These are phyloP conservation scores for Escovopsis sp. DNA, from an alignment of 2,329 filamentous ascomycete species.

Conservation along the genomic window DNA sequence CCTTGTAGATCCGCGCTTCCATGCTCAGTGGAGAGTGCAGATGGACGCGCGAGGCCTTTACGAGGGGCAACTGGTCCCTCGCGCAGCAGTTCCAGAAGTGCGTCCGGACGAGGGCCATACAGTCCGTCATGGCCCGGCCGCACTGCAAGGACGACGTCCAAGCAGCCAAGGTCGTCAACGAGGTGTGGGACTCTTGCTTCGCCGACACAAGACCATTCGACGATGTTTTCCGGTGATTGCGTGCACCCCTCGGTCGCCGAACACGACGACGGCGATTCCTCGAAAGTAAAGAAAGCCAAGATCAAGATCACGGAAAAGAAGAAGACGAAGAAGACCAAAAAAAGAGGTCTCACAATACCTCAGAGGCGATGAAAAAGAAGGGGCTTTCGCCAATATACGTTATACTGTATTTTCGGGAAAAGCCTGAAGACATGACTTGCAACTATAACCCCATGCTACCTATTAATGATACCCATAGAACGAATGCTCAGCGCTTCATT, in stretches of 20 bases:
- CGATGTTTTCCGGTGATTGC: constrained; percentile 66
- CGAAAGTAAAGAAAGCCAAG: no score
- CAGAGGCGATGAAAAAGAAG: constrained; percentile 11
- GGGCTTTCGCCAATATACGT: constrained; percentile 3
- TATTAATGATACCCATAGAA: constrained; percentile 6
- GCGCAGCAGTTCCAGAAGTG: constrained; percentile 92
- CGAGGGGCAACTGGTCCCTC: constrained; percentile 70
- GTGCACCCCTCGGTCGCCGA: no score
- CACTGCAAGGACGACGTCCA: constrained; percentile 74
- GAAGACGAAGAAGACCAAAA: constrained; percentile 2
- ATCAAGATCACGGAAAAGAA: no score
- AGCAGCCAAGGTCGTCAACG: constrained; percentile 76
- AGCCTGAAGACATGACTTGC: constrained; percentile 5
- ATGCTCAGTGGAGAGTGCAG: constrained; percentile 90
- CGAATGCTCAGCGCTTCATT: background rate
- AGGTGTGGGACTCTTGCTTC: constrained; percentile 99
- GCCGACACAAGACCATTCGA: constrained; percentile 89
- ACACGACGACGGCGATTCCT: constrained; percentile 9
- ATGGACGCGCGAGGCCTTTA: constrained; percentile 76
- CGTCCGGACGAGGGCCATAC: constrained; percentile 65
- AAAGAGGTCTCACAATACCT: background rate
- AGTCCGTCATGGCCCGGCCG: constrained; percentile 65
- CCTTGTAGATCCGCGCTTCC: constrained; percentile 65
- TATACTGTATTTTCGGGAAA: background rate
- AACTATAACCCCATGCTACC: constrained; percentile 5